These are phyloP conservation scores for Eucalyptus pumila DNA, from an alignment of 345 rosid species.

Conservation along the genomic window DNA sequence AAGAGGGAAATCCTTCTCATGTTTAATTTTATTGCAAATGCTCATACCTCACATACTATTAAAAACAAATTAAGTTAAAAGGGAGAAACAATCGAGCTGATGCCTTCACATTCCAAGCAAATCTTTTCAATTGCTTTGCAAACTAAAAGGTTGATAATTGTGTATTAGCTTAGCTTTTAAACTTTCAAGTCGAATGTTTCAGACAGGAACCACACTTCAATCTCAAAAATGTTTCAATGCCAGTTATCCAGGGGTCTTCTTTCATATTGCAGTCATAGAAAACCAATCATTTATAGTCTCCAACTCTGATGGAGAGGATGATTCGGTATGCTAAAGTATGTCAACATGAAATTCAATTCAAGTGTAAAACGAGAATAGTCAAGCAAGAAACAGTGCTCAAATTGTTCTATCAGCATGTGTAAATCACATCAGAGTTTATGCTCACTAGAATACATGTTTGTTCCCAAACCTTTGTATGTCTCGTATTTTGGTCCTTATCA, in stretches of 20 bases:
- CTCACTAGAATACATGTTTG: neutral
- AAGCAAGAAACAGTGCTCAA: neutral
- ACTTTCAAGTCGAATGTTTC: neutral
- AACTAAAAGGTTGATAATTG: neutral
- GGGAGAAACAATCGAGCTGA: neutral
- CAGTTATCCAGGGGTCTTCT: neutral
- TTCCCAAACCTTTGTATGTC: neutral
- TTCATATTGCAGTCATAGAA: neutral
- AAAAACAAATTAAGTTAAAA: neutral
- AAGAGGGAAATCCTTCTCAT: neutral
- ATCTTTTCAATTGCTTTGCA: neutral
- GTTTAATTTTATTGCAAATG: neutral
- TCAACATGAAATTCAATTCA: neutral
- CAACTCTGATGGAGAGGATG: neutral
- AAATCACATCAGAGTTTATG: neutral
- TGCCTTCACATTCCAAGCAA: neutral
- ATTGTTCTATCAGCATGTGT: neutral
- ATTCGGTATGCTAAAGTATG: neutral
- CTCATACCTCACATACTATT: neutral
- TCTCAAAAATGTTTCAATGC: neutral
- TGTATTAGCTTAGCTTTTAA: neutral
- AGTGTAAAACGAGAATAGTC: neutral
- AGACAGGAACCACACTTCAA: neutral
- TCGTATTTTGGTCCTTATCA: neutral
- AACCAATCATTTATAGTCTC: neutral